Conservation (phyloP, 495 filamentous ascomycete genomes). For the Stereocaulon alpinum region DNA sequence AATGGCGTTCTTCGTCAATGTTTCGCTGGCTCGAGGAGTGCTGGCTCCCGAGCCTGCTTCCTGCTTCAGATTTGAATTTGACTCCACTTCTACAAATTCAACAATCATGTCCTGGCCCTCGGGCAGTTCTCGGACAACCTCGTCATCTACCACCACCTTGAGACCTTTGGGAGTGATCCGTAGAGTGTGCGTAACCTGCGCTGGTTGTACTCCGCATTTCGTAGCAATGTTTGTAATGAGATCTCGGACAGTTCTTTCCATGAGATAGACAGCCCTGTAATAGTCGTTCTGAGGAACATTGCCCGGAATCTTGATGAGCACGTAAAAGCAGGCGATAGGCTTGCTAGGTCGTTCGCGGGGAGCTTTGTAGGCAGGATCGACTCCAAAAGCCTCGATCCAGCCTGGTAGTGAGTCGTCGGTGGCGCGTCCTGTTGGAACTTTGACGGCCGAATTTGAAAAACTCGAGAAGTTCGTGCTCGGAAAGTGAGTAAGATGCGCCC, state of each 20-base stretch:
- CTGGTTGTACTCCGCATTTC: conserved; percentile 70
- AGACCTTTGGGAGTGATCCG: conserved; percentile 62
- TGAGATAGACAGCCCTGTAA: conserved; percentile 81
- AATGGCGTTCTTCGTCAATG: background rate
- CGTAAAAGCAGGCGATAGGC: conserved; percentile 83
- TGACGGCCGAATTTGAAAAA: conserved; percentile 32
- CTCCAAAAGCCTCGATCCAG: conserved; percentile 85
- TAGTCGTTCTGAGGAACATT: conserved; percentile 48
- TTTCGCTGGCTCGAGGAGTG: conserved; percentile 7
- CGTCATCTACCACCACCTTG: conserved; percentile 81
- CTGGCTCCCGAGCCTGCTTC: conserved; percentile 16
- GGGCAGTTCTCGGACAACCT: conserved; percentile 71
- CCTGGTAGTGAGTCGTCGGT: conserved; percentile 49
- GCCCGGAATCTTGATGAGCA: conserved; percentile 48
- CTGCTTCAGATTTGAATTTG: conserved; percentile 10
- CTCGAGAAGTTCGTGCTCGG: conserved; percentile 23
- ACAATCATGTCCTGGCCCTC: conserved; percentile 87
- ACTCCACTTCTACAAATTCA: conserved; percentile 40
- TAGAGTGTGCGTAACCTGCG: conserved; percentile 56
- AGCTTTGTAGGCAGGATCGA: conserved; percentile 76
- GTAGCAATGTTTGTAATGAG: conserved; percentile 58
- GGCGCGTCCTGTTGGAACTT: conserved; percentile 32
- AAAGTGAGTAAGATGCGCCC: conserved; percentile 45
- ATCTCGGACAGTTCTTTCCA: conserved; percentile 59
- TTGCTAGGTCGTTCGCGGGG: conserved; percentile 62